Evolutionary conservation across 2,329 filamentous ascomycete species (phyloP), one percentile per base, ranked within the genome.

Genomic region (Graphiopsis chlorocephala): DNA sequence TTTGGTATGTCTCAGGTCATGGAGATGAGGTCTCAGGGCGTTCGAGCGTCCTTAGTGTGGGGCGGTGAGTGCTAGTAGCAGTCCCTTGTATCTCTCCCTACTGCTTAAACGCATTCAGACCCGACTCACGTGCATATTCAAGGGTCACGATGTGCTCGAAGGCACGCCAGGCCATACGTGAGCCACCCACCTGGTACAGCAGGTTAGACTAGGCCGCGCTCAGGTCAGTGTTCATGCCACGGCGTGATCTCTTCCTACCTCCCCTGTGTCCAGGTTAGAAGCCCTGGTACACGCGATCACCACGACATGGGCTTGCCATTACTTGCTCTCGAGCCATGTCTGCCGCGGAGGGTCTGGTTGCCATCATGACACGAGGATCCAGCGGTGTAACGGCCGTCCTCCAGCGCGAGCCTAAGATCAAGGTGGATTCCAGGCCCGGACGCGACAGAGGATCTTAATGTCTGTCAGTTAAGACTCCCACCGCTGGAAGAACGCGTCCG

Each of bases 11-110:
- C 48, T 62, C 60, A 62, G 33, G 14, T 25, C 28, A n/a, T 62
- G 60, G 60, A 62, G 60, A 62, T 62, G 60, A 62, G 48, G 60
- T 62, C 48, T 62, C 48, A 25, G 28, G 48, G 33, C 14, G n/a
- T 33, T 23, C 33, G 31, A 55, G 48, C 25, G 31, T n/a, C 23
- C 33, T 26, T 55, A 42, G 48, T 33, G 33, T 33, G 60, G 60
- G 60, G 60, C 60, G 60, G 60, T 62, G 60, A 62, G 48, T 38
- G 33, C 48, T 35, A 55, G n/a, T 26, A 48, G 29, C 20, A 61
- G 20, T 33, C 29, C 45, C 58, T 50, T 23, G 45, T 35, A 60
- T 38, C 28, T 28, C 57, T 48, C 20, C 57, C 45, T 15, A 31
- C 12, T 29, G 31, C 25, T 38, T n/a, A 15, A 58, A 29, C 29